phyloP scores from a whole-genome alignment of 495 filamentous ascomycete genomes.

The Penicillium antarcticum region DNA sequence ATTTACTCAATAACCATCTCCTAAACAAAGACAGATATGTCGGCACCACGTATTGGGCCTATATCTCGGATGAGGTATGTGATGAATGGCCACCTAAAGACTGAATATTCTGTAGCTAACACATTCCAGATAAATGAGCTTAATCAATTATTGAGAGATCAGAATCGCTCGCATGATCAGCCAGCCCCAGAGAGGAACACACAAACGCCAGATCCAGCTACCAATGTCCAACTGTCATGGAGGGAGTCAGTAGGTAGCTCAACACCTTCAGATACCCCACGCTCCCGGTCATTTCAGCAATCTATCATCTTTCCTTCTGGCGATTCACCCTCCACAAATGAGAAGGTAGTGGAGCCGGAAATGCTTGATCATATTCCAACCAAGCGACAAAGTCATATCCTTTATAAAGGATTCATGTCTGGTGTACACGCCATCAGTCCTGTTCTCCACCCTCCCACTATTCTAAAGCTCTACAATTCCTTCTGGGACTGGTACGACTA shows the following conservation, averaged over 20 bases:
- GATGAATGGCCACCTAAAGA: not conserved
- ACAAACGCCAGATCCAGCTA: conserved; percentile 13
- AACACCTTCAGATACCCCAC: not conserved
- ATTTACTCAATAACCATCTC: not conserved
- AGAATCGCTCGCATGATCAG: conserved; percentile 39
- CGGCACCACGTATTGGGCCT: conserved; percentile 51
- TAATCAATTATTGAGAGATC: conserved; percentile 43
- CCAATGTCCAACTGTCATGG: conserved; percentile 16
- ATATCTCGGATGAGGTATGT: conserved; percentile 47
- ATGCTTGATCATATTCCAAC: conserved; percentile 45
- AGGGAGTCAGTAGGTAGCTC: conserved; percentile 19
- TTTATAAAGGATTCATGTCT: conserved; percentile 48
- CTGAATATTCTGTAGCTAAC: not conserved
- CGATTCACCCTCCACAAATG: conserved; percentile 34
- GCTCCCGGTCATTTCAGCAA: conserved; percentile 29
- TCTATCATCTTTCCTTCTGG: conserved; percentile 38
- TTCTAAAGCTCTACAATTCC: conserved; percentile 39
- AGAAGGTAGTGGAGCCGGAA: conserved; percentile 38
- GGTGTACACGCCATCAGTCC: conserved; percentile 46
- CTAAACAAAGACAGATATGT: conserved; percentile 40
- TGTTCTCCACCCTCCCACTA: conserved; percentile 41
- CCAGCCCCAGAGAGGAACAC: conserved; percentile 15
- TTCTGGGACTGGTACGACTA: conserved; percentile 52
- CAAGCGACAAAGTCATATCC: conserved; percentile 44
- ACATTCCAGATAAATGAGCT: conserved; percentile 42